Evolutionary conservation across 768 basidiomycete species (phyloP), one percentile per base, ranked within the genome.

Genomic region (Cyclocybe aegerita): DNA sequence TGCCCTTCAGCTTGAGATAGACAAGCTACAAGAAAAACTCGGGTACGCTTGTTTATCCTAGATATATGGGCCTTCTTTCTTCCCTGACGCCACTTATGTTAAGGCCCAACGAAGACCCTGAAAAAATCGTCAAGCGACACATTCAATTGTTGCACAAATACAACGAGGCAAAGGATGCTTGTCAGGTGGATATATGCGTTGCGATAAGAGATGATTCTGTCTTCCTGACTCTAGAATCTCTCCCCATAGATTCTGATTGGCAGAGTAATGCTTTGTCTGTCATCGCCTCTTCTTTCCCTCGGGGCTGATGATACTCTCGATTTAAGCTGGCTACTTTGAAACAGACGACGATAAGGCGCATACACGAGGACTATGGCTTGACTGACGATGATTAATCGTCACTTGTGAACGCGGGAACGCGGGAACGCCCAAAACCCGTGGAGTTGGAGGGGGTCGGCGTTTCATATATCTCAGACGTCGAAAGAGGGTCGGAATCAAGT

Each of bases 101-200:
- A 46, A 78, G 77, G 32, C 65, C 63, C 46, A 48, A 64, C 39
- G 73, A 75, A 50, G 78, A 83, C 44, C 78, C 85, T 0, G 79
- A 83, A 38, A 69, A 68, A 43, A 79, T 87, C 7, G 80, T 86
- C 16, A 81, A 83, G 53, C 68, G 72, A 10, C 87, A 90, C 58
- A 90, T 90, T 64, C 79, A 78, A 56, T 71, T 88, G 3, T 70
- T 90, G 33, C 90, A 91, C 64, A 72, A 70, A 34, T 92, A 90
- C 54, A 91, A 91, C 53, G 90, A 91, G 63, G 80, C 87, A 7
- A 91, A 91, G 61, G 90, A 92, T 63, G 90, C 88, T 4, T 76
- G 87, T 0, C 90, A 91, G 82, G 89, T 82, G 52, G 14, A 29
- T 12, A 47, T 39, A 42, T 17, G 23, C 34, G 51, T 43, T 30